Base-by-base conservation (phyloP, 75 land plant species). In the Pinus taeda region DNA sequence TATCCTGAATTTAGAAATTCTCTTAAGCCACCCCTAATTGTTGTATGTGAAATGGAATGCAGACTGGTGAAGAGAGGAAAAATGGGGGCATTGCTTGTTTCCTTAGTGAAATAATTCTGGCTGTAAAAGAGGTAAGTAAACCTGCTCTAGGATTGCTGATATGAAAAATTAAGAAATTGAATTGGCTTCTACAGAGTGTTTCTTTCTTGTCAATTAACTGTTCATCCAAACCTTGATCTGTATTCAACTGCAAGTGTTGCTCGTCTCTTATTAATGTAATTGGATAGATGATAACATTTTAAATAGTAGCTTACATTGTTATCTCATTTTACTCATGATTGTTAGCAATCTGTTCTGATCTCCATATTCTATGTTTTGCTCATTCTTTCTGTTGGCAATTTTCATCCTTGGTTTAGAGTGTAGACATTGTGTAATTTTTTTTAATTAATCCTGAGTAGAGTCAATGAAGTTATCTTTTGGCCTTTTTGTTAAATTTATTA, bases 91-190 rank as follows among this genome's bases (percentile, higher is more conserved):
- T 88, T 37, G 81, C 79, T 67, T 85, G 87, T 62, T 88, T 95
- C 57, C 84, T 97, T 33, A 88, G 88, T 45, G 99, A 97, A 78
- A 91, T 94, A 73, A 80, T 97, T 61, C 89, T 95, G 62, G 88
- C 95, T 15, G 76, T 93, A 24, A 97, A 95, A 76, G 99, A 97
- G 94, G 98, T 93, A 82, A 57, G 59, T 37, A 15, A 21, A 57
- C 37, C 9, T 21, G 57, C 26, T 49, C 30, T 73, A 42, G 21
- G 65, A 62, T 24, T 62, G 11, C 3, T 33, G 39, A 11, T 49
- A 9, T 49, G 11, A 9, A 49, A 49, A 39, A 9, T 9, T 49
- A 49, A 49, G 55, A 12, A 17, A 33, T 36, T 36, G 39, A 20
- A 37, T 65, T 36, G 17, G 69, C 42, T 15, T 65, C 3, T 0